These are phyloP conservation scores for Cajanus cajan DNA, from an alignment of 306 rosid genomes.

Conservation along the genomic window DNA sequence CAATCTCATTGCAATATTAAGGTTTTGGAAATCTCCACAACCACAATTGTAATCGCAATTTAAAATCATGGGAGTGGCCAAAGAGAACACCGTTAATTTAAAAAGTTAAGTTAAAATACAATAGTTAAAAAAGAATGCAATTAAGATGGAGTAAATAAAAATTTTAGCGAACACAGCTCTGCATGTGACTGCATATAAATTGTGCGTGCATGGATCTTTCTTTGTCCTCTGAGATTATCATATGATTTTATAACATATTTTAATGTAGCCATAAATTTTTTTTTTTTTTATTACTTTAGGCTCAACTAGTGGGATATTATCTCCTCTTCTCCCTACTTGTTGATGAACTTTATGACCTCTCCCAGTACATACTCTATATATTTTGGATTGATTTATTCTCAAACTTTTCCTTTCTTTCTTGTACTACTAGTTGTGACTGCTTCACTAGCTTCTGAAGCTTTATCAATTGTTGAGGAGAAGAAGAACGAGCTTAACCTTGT, in stretches of 20 bases:
- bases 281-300: not conserved
- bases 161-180: not conserved
- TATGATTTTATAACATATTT: not conserved
- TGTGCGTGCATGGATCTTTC: not conserved
- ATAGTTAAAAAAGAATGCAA: not conserved
- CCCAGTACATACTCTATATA: not conserved
- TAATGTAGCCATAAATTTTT: not conserved
- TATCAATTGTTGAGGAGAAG: conserved; percentile 25
- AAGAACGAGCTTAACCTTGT: conserved; percentile 38
- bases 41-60: not conserved
- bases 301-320: not conserved
- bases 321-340: not conserved
- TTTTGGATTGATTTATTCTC: not conserved
- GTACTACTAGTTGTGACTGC: conserved; percentile 43
- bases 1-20: not conserved
- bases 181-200: not conserved
- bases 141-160: not conserved
- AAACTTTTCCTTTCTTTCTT: not conserved
- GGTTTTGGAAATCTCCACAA: not conserved
- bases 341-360: not conserved
- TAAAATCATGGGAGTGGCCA: not conserved
- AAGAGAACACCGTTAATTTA: not conserved
- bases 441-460: conserved; percentile 40
- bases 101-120: not conserved
- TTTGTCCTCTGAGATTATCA: not conserved